These are phyloP conservation scores for Suillus discolor DNA, from an alignment of 768 basidiomycete species.

Conservation along the genomic window DNA sequence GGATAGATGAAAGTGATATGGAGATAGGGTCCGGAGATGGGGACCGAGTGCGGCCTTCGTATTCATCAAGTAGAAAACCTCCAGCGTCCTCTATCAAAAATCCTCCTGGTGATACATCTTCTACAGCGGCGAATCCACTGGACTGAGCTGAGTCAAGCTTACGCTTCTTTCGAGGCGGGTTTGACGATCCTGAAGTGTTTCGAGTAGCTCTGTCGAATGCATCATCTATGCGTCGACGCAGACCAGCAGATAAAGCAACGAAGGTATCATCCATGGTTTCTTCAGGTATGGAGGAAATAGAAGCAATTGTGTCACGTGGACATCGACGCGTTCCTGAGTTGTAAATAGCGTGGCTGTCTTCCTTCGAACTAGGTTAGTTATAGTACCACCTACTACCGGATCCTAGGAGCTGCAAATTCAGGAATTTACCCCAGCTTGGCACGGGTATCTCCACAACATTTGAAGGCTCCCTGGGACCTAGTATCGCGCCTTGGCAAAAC, in stretches of 20 bases:
- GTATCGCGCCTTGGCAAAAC: background rate
- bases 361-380: no score
- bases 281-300: background rate
- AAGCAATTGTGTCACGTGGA: background rate
- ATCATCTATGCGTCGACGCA: conserved; percentile 52
- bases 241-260: conserved; percentile 38
- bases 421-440: background rate
- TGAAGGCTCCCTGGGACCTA: background rate
- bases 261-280: conserved; percentile 32
- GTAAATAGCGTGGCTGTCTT: no score
- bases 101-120: conserved; percentile 28
- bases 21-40: conserved; percentile 14
- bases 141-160: conserved; percentile 1
- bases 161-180: conserved; percentile 7
- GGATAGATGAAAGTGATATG: conserved; percentile 60
- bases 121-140: conserved; percentile 19
- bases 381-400: no score
- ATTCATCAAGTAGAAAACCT: conserved; percentile 33
- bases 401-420: background rate
- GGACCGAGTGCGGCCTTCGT: conserved; percentile 16
- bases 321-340: background rate
- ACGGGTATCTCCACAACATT: background rate
- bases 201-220: conserved; percentile 45
- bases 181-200: conserved; percentile 7
- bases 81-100: conserved; percentile 37